These are phyloP conservation scores for Geoglossum cookeanum DNA, from an alignment of 2,329 filamentous ascomycete species.

Conservation along the genomic window DNA sequence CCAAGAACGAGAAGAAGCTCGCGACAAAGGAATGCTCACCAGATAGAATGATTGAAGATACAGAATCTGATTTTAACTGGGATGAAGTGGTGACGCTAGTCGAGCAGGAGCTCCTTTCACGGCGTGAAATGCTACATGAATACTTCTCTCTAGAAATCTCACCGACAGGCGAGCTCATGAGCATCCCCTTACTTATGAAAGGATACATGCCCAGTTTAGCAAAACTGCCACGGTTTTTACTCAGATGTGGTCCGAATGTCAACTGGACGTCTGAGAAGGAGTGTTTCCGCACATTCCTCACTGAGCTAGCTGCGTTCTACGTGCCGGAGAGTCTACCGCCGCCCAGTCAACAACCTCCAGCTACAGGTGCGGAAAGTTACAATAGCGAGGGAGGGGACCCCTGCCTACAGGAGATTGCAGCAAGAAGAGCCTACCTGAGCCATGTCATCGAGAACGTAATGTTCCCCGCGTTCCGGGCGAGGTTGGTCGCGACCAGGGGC, in stretches of 20 bases:
- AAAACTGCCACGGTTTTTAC: slow-evolving; percentile 75
- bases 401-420: slow-evolving; percentile 19
- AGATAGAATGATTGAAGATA: slow-evolving; percentile 15
- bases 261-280: slow-evolving; percentile 68
- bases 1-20: slow-evolving; percentile 44
- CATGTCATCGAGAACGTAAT: slow-evolving; percentile 66
- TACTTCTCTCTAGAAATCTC: slow-evolving; percentile 83
- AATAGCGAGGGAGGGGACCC: slow-evolving; percentile 30
- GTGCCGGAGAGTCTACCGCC: slow-evolving; percentile 67
- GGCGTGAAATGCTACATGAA: slow-evolving; percentile 72
- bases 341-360: not conserved
- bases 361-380: slow-evolving; percentile 7
- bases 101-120: slow-evolving; percentile 47
- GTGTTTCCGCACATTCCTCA: slow-evolving; percentile 73
- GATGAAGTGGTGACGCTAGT: slow-evolving; percentile 47
- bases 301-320: slow-evolving; percentile 76
- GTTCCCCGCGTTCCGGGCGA: slow-evolving; percentile 72
- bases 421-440: slow-evolving; percentile 47
- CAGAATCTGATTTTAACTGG: slow-evolving; percentile 41
- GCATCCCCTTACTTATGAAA: slow-evolving; percentile 70
- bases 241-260: slow-evolving; percentile 73
- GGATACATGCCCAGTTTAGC: slow-evolving; percentile 72
- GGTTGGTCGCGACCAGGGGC: slow-evolving; percentile 62
- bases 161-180: slow-evolving; percentile 53
- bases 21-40: slow-evolving; percentile 13